Evolutionary conservation across 345 rosid genomes (phyloP).

Genomic region (Orychophragmus violaceus): DNA sequence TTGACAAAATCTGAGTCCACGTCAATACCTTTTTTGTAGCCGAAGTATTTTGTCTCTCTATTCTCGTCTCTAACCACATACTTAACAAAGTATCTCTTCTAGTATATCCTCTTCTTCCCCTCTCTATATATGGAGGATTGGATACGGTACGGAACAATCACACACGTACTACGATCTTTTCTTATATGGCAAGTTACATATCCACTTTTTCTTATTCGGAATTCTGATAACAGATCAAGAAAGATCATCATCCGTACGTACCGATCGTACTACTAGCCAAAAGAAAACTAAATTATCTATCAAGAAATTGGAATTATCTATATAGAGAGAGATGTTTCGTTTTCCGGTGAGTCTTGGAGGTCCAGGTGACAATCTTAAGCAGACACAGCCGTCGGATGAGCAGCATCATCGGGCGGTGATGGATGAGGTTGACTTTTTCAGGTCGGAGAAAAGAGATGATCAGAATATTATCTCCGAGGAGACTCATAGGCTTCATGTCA

Average conservation of each 20-base stretch:
- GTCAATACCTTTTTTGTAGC: slow-evolving; percentile 61
- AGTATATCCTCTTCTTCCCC: slow-evolving; percentile 15
- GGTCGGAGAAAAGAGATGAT: slow-evolving; percentile 38
- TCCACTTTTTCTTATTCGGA: slow-evolving; percentile 13
- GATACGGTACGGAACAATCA: slow-evolving; percentile 64
- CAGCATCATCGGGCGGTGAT: slow-evolving; percentile 32
- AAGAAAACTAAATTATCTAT: not conserved
- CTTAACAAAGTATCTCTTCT: slow-evolving; percentile 33
- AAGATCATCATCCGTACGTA: not conserved
- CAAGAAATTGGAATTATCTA: not conserved
- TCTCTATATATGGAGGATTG: slow-evolving; percentile 55
- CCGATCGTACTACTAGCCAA: not conserved
- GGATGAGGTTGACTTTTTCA: slow-evolving; percentile 81
- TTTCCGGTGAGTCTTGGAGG: slow-evolving; percentile 44
- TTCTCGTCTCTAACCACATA: slow-evolving; percentile 45
- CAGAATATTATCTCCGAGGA: slow-evolving; percentile 10
- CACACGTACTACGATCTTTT: slow-evolving; percentile 36
- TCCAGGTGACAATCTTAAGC: slow-evolving; percentile 20
- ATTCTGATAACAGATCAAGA: not conserved
- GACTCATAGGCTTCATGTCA: slow-evolving; percentile 32
- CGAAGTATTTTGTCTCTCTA: slow-evolving; percentile 43
- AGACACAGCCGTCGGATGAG: slow-evolving; percentile 23
- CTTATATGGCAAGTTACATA: slow-evolving; percentile 16
- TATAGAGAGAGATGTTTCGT: slow-evolving; percentile 40
- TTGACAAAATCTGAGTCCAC: slow-evolving; percentile 24